Base-by-base conservation (phyloP, 495 filamentous ascomycete genomes). In the Pyrenopolyporus hunteri region DNA sequence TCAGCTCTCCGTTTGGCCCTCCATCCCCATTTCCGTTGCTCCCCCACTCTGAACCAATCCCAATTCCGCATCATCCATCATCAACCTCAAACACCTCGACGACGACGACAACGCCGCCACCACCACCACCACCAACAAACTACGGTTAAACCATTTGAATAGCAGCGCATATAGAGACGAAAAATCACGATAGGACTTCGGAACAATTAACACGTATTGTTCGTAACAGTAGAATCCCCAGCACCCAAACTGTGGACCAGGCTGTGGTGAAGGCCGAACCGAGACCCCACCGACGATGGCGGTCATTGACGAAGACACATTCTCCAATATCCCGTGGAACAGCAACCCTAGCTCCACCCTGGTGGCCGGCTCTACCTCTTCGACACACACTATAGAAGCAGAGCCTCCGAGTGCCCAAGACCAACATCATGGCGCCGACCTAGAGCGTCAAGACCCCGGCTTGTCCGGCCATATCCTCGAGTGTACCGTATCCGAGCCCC, bases 391-490 rank as follows among this genome's bases (percentile, higher is more conserved):
- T 45, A 63, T 63, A 59, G 57, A 59, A 65, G 66, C 70, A 14
- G 69, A 72, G 39, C 64, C 64, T 1, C 67, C 69, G 0, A 68
- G 2, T 22, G 54, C 37, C 43, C 66, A 68, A 59, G 65, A 64
- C 28, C 63, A 65, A 33, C 68, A 67, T 16, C 68, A 63, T 52
- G 66, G 66, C 25, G 67, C 68, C 26, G 64, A 67, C 25, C 57
- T 65, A 33, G 52, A 70, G 32, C 70, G 63, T 39, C 86, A 88
- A 64, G 77, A 86, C 48, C 85, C 83, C 53, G 89, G 88, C 42
- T 78, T 90, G 58, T 89, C 86, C 52, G 87, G 89, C 47, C 93
- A 92, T 46, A 82, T 84, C 20, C 82, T 98, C 36, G 90, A 97
- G 66, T 96, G 91, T 70, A 85, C 73, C 26, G 93, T 98, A 19